Evolutionary conservation across 257 asterid genomes (phyloP), one percentile per base, ranked within the genome.

Genomic region (Plectranthus barbatus): DNA sequence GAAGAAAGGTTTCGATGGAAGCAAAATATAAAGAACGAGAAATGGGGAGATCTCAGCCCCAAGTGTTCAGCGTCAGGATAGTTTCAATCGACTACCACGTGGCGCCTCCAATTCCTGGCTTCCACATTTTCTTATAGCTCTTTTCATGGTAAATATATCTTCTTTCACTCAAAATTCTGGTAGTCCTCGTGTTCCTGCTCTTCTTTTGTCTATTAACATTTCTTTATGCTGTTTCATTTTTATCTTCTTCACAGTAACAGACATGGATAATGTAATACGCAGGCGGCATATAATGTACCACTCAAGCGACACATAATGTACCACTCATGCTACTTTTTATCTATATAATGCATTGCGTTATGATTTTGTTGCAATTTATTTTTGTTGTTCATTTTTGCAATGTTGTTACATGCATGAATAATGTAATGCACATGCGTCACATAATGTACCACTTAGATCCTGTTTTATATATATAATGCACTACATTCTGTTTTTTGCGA

Each of bases 51-150:
- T 76, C 90, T 37, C 83, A 68, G 72, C 64, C 83, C 51, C 74
- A 61, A 31, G 44, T 72, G 37, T 88, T 91, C 68, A 86, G 95
- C 58, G 81, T 83, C 44, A 87, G 96, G 58, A 79, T 91, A 15
- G 98, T 91, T 48, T 86, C 98, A 7, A 73, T 91, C 46, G 98
- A 91, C 72, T 86, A 88, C 66, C 85, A 88, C 81, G 84, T 80
- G 92, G 29, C 89, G 52, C 72, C 92, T 72, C 98, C 98, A 0
- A 71, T 91, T 68, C 84, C 84, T 20, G 83, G 66, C 60, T 66
- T 86, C 36, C 95, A 83, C 79, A 72, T 88, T 48, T n/a, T 86
- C 81, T 57, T 83, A 84, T 63, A 84, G 87, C 77, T 40, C 76
- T 63, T 79, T 91, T 75, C 95, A 88, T 49, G 95, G 97, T 87